phyloP scores from a whole-genome alignment of 108 stramenopile species.

The Cyclotella cryptica region DNA sequence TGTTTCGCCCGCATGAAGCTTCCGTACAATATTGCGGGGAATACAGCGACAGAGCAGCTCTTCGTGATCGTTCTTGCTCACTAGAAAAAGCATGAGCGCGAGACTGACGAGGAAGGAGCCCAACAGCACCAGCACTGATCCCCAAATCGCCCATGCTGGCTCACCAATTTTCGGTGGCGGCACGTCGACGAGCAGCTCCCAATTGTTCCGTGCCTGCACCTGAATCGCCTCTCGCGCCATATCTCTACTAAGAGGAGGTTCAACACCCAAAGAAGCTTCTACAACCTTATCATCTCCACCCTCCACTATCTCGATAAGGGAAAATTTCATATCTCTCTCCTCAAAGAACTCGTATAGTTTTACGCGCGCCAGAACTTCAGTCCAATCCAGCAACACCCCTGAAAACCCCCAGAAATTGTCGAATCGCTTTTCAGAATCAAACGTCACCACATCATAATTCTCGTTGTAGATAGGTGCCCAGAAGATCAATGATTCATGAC shows the following conservation, averaged over 20 bases:
- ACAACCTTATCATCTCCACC: not conserved
- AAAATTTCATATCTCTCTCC: not conserved
- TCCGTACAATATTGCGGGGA: conserved; percentile 10
- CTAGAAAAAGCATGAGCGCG: conserved; percentile 7
- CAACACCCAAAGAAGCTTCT: not conserved
- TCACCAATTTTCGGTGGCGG: not conserved
- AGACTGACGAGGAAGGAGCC: conserved; percentile 17
- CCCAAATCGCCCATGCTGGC: not conserved
- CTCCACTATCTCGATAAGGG: not conserved
- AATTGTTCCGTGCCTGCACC: not conserved
- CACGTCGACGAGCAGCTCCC: not conserved
- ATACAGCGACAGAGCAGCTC: conserved; percentile 20
- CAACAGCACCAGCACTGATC: conserved; percentile 4
- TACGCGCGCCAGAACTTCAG: not conserved
- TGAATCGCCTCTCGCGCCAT: not conserved
- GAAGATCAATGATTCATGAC: not conserved
- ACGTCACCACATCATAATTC: not conserved
- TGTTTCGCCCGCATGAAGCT: conserved; percentile 37
- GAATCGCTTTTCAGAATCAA: not conserved
- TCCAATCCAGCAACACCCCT: not conserved
- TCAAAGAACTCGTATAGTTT: not conserved
- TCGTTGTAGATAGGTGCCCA: not conserved
- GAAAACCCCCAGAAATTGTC: not conserved
- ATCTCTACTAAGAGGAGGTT: not conserved
- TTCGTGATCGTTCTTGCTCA: conserved; percentile 13